These are phyloP conservation scores for Aspergillus sp. DNA, from an alignment of 2,329 filamentous ascomycete species.

Conservation along the genomic window DNA sequence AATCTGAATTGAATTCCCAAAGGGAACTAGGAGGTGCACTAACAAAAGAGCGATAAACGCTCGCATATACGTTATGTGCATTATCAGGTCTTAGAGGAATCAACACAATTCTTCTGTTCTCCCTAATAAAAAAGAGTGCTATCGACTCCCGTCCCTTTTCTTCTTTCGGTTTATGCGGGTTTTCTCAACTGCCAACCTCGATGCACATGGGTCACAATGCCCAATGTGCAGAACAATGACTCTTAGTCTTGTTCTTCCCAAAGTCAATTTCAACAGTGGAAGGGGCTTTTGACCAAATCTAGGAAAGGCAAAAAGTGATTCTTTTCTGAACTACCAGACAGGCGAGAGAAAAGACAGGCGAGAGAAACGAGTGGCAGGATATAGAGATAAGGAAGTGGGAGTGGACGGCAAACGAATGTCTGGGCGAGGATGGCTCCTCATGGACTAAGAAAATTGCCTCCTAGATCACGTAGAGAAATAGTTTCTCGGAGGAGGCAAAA, in stretches of 20 bases:
- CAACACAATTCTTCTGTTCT: background rate
- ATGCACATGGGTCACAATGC: constrained; percentile 2
- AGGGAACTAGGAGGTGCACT: constrained; percentile 22
- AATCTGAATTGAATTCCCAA: constrained; percentile 1
- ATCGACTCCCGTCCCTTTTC: background rate
- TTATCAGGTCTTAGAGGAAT: constrained; percentile 18
- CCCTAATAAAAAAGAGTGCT: background rate
- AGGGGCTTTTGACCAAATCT: background rate
- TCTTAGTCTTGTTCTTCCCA: background rate
- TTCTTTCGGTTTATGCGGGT: background rate
- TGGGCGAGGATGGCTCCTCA: constrained; percentile 12
- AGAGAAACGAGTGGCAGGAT: constrained; percentile 16
- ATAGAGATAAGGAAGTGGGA: constrained; percentile 16
- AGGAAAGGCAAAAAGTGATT: constrained; percentile 19
- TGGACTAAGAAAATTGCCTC: constrained; percentile 11
- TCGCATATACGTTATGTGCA: constrained; percentile 41
- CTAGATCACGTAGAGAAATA: constrained; percentile 3
- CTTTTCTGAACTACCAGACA: constrained; percentile 17
- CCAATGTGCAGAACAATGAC: background rate
- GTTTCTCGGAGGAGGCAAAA: constrained; percentile 14
- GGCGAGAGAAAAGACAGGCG: constrained; percentile 16
- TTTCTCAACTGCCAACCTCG: background rate
- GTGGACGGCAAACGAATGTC: constrained; percentile 28
- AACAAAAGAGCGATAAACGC: constrained; percentile 44
- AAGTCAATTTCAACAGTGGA: constrained; percentile 1